A percentile compares a stretch with the other conserved stretches of the same genome.
Evolutionary conservation across 441 rosid species (phyloP).

Genomic region (Eutrema salsugineum): DNA sequence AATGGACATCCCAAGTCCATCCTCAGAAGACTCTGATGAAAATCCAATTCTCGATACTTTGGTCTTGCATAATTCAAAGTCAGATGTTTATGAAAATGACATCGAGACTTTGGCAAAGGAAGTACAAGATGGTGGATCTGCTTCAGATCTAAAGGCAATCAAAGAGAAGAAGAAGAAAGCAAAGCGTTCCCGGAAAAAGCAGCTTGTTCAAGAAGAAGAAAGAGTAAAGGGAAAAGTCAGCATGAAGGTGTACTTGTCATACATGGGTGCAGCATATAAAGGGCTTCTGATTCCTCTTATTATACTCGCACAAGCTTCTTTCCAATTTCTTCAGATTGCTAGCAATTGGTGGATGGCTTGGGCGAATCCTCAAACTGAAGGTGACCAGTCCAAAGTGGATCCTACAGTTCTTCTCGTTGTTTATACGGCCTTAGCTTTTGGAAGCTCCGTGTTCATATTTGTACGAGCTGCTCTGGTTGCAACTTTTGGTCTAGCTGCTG

Average conservation of each 20-base stretch:
- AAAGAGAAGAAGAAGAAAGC: slow-evolving; percentile 98
- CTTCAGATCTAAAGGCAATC: slow-evolving; percentile 77
- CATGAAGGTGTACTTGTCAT: slow-evolving; percentile 96
- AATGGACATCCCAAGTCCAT: slow-evolving; percentile 84
- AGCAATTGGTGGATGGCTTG: slow-evolving; percentile 99
- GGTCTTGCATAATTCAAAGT: slow-evolving; percentile 43
- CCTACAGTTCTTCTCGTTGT: slow-evolving; percentile 84
- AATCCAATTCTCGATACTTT: slow-evolving; percentile 41
- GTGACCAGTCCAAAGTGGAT: slow-evolving; percentile 78
- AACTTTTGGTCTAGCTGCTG: slow-evolving; percentile 97
- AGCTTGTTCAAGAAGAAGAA: slow-evolving; percentile 99
- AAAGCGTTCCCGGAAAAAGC: slow-evolving; percentile 87
- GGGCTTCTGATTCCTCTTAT: slow-evolving; percentile 90
- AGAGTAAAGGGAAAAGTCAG: slow-evolving; percentile 94
- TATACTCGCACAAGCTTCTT: slow-evolving; percentile 81
- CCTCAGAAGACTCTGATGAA: slow-evolving; percentile 92
- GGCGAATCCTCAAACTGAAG: slow-evolving; percentile 99
- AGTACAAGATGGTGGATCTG: slow-evolving; percentile 71
- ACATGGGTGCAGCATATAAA: slow-evolving; percentile 98
- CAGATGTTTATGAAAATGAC: slow-evolving; percentile 51
- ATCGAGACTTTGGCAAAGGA: slow-evolving; percentile 80
- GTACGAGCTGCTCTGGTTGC: slow-evolving; percentile 98
- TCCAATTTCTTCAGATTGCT: slow-evolving; percentile 98
- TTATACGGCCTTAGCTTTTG: slow-evolving; percentile 97
- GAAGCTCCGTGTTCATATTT: slow-evolving; percentile 96